Percentiles rank a stretch among this genome's conserved stretches.
phyloP scores from a whole-genome alignment of 1,284 basidiomycete genomes.

The Afroboletus lepidellus region DNA sequence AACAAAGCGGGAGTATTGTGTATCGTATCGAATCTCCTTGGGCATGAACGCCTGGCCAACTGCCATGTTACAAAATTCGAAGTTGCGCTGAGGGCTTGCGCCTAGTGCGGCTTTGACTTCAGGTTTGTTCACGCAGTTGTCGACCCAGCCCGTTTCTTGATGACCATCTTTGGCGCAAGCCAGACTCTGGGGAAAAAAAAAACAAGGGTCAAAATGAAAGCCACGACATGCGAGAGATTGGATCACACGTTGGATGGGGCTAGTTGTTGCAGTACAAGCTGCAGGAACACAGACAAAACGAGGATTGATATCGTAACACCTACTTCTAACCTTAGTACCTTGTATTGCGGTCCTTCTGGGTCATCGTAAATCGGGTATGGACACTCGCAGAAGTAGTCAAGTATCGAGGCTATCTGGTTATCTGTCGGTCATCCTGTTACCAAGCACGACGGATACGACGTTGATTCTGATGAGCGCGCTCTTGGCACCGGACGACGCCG shows the following conservation, averaged over 20 bases:
- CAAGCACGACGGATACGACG: constrained; percentile 76
- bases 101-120: constrained; percentile 66
- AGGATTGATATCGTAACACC: constrained; percentile 60
- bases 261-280: constrained; percentile 60
- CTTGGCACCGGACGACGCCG: constrained; percentile 8
- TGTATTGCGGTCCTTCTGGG: constrained; percentile 66
- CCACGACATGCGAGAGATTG: neutral
- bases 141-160: constrained; percentile 64
- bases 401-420: constrained; percentile 70
- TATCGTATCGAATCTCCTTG: constrained; percentile 71
- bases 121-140: constrained; percentile 59
- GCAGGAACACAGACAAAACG: constrained; percentile 64
- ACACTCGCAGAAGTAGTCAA: constrained; percentile 80
- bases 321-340: constrained; percentile 59
- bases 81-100: constrained; percentile 47
- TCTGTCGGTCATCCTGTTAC: constrained; percentile 83
- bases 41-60: constrained; percentile 57
- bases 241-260: constrained; percentile 60
- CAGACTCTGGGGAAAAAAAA: constrained; percentile 48
- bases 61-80: constrained; percentile 47
- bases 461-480: constrained; percentile 61
- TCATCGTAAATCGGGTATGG: constrained; percentile 73
- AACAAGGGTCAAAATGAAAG: neutral
- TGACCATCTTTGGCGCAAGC: constrained; percentile 57
- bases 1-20: constrained; percentile 68